These are phyloP conservation scores for Phytophthora megakarya DNA, from an alignment of 352 stramenopile species.

Conservation along the genomic window DNA sequence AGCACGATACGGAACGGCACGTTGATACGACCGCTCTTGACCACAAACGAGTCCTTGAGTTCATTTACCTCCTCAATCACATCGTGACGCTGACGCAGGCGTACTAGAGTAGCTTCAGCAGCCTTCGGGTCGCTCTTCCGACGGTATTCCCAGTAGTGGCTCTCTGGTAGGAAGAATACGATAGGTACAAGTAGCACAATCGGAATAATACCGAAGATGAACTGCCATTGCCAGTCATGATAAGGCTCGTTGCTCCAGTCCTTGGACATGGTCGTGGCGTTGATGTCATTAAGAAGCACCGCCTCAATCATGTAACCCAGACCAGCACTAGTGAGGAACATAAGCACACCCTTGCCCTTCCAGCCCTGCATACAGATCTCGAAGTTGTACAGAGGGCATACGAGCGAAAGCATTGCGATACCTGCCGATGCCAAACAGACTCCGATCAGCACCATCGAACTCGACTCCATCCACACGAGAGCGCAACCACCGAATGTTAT, in stretches of 20 bases:
- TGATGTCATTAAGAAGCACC: slow-evolving; percentile 71
- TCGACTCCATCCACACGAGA: slow-evolving; percentile 73
- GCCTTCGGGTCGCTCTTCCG: slow-evolving; percentile 63
- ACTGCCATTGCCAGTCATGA: slow-evolving; percentile 82
- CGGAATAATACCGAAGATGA: slow-evolving; percentile 77
- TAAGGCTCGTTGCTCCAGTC: slow-evolving; percentile 71
- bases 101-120: slow-evolving; percentile 65
- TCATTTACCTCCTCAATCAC: slow-evolving; percentile 78
- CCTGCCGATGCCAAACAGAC: slow-evolving; percentile 70
- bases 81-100: slow-evolving; percentile 84
- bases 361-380: slow-evolving; percentile 87
- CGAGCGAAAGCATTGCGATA: slow-evolving; percentile 80
- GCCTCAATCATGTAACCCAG: slow-evolving; percentile 83
- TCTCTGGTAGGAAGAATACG: slow-evolving; percentile 75
- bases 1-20: slow-evolving; percentile 71
- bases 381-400: slow-evolving; percentile 85
- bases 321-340: slow-evolving; percentile 74
- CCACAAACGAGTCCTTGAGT: slow-evolving; percentile 65
- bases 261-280: slow-evolving; percentile 65
- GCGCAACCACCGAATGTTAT: slow-evolving; percentile 67
- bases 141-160: slow-evolving; percentile 79
- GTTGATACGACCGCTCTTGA: slow-evolving; percentile 70
- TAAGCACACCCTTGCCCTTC: slow-evolving; percentile 87
- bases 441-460: slow-evolving; percentile 66
- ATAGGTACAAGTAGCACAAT: slow-evolving; percentile 62